Evolutionary conservation across 2,329 filamentous ascomycete species (phyloP), one percentile per base, ranked within the genome.

Genomic region (Calonectria hongkongensis): DNA sequence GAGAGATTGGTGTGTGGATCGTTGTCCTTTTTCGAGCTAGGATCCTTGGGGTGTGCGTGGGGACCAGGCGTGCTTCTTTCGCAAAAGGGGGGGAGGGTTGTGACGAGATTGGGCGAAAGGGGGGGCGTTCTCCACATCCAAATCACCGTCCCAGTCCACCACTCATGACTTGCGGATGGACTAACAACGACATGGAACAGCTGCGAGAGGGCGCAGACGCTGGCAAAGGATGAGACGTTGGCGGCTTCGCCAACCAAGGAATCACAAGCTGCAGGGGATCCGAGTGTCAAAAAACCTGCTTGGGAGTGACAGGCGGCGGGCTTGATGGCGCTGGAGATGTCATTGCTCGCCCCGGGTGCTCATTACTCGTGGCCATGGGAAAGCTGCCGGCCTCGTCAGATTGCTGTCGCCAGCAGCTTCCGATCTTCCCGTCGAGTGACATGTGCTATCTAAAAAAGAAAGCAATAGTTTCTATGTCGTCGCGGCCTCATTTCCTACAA

Each of bases 1-100:
- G 70, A 72, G 70, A 72, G 70, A 72, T 72, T 72, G 66, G 25
- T 47, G 60, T 72, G 70, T 72, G 70, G 70, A 62, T 62, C 66
- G 33, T 25, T 36, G 13, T 36, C 16, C 50, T 41, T 39, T 56
- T 70, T 39, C 36, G 47, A 33, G 58, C 30, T 39, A 41, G 63
- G 43, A 71, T 68, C 70, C 66, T 54, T 66, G 60, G 60, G 58
- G 45, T 56, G 45, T 41, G 43, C 62, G 56, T 51, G 45, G 66
- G 60, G 39, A 48, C 64, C 28, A 25, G 47, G 56, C 66, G 41
- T 41, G 45, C 54, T 50, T 27, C 16, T 33, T 25, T 54, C 21
- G 43, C 54, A 66, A 72, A 68, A 72, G 67, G 66, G 70, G 66
- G 51, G 70, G 60, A 33, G 66, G 60, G 48, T 47, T 27, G 70